Percentiles rank a stretch among this genome's conserved stretches.
phyloP scores from a whole-genome alignment of 352 stramenopile genomes.

The Stramenopiles sp. region DNA sequence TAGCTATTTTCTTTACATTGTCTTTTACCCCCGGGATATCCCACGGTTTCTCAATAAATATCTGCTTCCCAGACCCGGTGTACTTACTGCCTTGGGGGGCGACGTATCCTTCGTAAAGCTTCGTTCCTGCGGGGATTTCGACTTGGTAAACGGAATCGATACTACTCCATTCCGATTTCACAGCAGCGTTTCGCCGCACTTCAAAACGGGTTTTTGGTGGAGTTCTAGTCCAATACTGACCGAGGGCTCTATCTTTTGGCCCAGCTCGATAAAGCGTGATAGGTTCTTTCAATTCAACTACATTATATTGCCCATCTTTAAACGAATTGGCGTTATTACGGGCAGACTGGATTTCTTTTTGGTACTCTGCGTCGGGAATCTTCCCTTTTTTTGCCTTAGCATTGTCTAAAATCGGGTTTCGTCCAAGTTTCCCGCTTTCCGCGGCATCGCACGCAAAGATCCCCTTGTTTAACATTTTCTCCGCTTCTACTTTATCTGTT shows the following conservation, averaged over 20 bases:
- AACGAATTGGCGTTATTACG: not conserved
- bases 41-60: not conserved
- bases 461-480: not conserved
- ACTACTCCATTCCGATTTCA: not conserved
- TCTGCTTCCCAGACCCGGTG: not conserved
- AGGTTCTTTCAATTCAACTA: not conserved
- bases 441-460: not conserved
- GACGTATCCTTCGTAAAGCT: not conserved
- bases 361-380: not conserved
- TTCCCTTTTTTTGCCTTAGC: not conserved
- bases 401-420: not conserved
- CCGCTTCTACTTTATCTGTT: not conserved
- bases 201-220: not conserved
- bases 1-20: not conserved
- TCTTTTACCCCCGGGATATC: not conserved
- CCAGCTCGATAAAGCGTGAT: not conserved
- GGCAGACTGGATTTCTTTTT: not conserved
- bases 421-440: not conserved
- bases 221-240: not conserved
- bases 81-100: not conserved
- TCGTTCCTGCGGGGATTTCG: constrained; percentile 2
- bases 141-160: not conserved
- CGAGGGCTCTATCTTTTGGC: not conserved
- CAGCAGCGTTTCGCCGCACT: not conserved
- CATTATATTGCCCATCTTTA: not conserved